Evolutionary conservation across 345 rosid genomes (phyloP).

Genomic region (Lepidium didymum): DNA sequence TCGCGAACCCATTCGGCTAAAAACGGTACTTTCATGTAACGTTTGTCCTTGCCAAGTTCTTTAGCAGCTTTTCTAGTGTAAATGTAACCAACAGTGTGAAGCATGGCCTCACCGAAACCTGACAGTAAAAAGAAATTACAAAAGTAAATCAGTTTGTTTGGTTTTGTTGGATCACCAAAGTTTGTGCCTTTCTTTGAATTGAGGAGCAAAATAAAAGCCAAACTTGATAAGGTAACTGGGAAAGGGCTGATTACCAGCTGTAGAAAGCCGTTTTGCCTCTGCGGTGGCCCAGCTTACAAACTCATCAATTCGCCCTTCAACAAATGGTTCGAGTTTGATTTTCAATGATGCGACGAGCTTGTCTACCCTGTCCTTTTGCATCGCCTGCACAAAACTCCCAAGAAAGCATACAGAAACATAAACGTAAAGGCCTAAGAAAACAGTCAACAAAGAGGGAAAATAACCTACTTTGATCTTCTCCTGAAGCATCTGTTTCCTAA

Average conservation of each 20-base stretch:
- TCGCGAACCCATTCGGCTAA: conserved; percentile 99
- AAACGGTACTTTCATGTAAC: conserved; percentile 85
- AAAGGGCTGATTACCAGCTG: conserved; percentile 47
- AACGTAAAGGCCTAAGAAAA: not conserved
- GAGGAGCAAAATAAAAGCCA: not conserved
- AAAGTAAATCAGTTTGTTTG: not conserved
- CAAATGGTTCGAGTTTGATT: conserved; percentile 61
- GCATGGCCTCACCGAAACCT: conserved; percentile 99
- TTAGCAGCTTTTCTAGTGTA: conserved; percentile 86
- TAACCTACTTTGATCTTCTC: conserved; percentile 63
- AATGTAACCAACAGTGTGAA: conserved; percentile 87
- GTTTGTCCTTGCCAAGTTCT: conserved; percentile 85
- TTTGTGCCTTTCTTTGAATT: not conserved
- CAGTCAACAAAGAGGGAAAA: not conserved
- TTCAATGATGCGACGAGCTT: conserved; percentile 58
- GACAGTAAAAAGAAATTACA: not conserved
- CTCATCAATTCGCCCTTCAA: conserved; percentile 56
- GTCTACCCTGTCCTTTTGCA: conserved; percentile 74
- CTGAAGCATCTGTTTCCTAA: conserved; percentile 39
- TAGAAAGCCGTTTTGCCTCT: conserved; percentile 71
- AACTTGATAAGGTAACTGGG: not conserved
- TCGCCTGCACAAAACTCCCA: conserved; percentile 34
- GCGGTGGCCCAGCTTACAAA: conserved; percentile 64
- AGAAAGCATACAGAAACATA: not conserved
- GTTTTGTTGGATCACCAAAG: not conserved